Conservation (phyloP, 257 asterid genomes). For the Plantago elongata region DNA sequence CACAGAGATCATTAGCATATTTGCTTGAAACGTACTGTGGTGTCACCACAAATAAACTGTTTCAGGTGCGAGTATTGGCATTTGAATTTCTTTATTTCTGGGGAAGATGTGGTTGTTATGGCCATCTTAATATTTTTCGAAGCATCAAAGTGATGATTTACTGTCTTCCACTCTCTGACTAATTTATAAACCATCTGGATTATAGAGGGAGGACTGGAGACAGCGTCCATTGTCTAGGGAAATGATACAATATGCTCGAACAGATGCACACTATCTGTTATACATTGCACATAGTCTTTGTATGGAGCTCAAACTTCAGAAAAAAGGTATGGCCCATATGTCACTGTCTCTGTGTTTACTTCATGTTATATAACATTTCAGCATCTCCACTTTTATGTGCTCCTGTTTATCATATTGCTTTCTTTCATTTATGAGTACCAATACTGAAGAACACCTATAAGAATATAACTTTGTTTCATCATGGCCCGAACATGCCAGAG, state of each 20-base stretch:
- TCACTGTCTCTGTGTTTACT: slow-evolving; percentile 2
- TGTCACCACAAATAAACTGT: slow-evolving; percentile 61
- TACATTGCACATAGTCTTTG: slow-evolving; percentile 57
- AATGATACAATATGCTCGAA: slow-evolving; percentile 83
- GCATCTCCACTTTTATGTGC: slow-evolving; percentile 9
- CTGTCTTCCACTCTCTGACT: slow-evolving; percentile 2
- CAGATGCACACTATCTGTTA: slow-evolving; percentile 80
- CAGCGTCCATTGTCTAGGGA: slow-evolving; percentile 85
- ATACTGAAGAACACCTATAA: slow-evolving; percentile 3
- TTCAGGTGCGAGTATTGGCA: slow-evolving; percentile 53
- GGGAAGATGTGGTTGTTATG: background rate
- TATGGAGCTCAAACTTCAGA: slow-evolving; percentile 60
- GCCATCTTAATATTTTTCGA: background rate
- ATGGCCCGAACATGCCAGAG: background rate
- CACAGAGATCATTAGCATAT: slow-evolving; percentile 92
- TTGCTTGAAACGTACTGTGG: slow-evolving; percentile 77
- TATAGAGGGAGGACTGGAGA: slow-evolving; percentile 97
- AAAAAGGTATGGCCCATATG: slow-evolving; percentile 44
- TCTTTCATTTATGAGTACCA: background rate
- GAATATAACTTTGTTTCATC: background rate
- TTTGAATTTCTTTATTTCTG: background rate
- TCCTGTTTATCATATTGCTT: background rate
- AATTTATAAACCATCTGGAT: slow-evolving; percentile 21
- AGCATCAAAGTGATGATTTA: slow-evolving; percentile 4
- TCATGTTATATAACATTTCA: background rate